Base-by-base conservation (phyloP, 164 flowering plant genomes). In the Santalum album region DNA sequence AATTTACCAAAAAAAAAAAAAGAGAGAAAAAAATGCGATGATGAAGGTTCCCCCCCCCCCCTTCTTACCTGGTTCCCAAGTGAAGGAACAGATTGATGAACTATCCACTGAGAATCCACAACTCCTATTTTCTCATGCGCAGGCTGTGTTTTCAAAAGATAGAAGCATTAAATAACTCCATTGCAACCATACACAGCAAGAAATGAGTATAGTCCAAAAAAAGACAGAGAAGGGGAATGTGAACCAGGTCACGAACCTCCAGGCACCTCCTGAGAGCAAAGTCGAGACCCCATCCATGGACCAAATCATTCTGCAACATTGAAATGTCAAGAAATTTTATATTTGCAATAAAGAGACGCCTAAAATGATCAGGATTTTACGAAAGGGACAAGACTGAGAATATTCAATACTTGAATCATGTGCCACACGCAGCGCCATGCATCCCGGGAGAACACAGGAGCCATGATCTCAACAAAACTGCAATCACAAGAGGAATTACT, bases 211-310 rank as follows among this genome's bases (percentile, higher is more conserved):
- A 38, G 12, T 3, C 3, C 36, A 12, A 15, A 38, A 0, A 38
- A 16, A 38, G 16, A 9, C 34, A n/a, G 34, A 4, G 9, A 29
- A 29, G 9, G 6, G 48, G 6, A 17, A 42, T 2, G 9, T 6
- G n/a, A 18, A 42, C 6, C 10, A 15, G 25, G n/a, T 16, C 22
- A 67, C 83, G 52, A 19, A 81, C 91, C 80, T 92, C 84, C 11
- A 83, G 94, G 51, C 98, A 92, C 76, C 57, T 83, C 59, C 77
- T 69, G 23, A 92, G 82, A 53, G 94, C 95, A 71, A 88, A 84
- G 67, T 88, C 98, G 16, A 92, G 82, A 49, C 98, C 98, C 96
- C 98, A 92, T 47, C 98, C 96, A 62, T 91, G 98, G 27, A 91
- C 81, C 74, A 91, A 74, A 65, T 91, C 98, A 69, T 91, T 91